Evolutionary conservation across 495 filamentous ascomycete species (phyloP).

Genomic region (Aspergillus campestris): DNA sequence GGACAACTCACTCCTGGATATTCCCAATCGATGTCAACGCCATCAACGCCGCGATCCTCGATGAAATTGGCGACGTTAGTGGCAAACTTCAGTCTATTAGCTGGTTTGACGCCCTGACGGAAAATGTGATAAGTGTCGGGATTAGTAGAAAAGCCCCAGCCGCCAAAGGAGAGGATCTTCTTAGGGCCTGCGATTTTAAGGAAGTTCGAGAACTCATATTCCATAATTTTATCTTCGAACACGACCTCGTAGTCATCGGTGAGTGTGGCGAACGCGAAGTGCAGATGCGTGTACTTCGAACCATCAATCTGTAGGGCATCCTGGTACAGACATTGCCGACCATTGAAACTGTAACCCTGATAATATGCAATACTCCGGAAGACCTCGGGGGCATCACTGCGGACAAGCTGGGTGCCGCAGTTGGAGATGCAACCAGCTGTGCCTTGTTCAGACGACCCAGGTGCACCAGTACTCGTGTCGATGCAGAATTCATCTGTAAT

Average conservation of each 20-base stretch:
- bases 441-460: constrained; percentile 23
- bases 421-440: constrained; percentile 38
- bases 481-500: constrained; percentile 40
- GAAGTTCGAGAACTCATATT: constrained; percentile 16
- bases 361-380: constrained; percentile 9
- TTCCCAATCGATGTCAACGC: constrained; percentile 33
- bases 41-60: constrained; percentile 20
- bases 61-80: constrained; percentile 27
- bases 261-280: constrained; percentile 34
- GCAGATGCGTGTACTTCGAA: constrained; percentile 30
- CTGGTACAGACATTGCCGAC: constrained; percentile 14
- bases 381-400: constrained; percentile 8
- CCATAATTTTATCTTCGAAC: constrained; percentile 9
- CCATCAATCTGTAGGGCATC: constrained; percentile 10
- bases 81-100: constrained; percentile 23
- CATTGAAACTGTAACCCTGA: constrained; percentile 1
- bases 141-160: constrained; percentile 37
- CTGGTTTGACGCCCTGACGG: constrained; percentile 23
- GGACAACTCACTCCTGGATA: constrained; percentile 13
- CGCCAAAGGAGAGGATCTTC: constrained; percentile 39
- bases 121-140: constrained; percentile 27
- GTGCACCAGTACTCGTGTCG: constrained; percentile 18
- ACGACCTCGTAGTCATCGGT: constrained; percentile 15
- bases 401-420: constrained; percentile 34
- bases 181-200: constrained; percentile 15